Evolutionary conservation across 2,329 filamentous ascomycete genomes (phyloP).

Genomic region (Aspergillus unguis): DNA sequence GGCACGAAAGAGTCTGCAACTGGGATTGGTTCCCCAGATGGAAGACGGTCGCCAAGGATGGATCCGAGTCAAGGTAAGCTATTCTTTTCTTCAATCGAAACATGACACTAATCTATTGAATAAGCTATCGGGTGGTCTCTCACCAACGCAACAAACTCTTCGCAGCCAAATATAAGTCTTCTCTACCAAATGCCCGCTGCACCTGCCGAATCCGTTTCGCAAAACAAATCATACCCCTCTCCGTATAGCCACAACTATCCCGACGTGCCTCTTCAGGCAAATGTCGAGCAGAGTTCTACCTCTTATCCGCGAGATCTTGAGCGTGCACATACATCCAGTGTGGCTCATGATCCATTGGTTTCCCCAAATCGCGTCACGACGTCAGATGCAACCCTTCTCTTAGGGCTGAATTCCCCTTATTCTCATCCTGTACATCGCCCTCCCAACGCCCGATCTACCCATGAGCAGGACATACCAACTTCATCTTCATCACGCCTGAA

Average conservation of each 20-base stretch:
- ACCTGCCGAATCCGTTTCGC: constrained; percentile 22
- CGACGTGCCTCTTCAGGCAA: constrained; percentile 22
- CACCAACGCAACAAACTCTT: constrained; percentile 83
- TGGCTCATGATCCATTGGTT: constrained; percentile 30
- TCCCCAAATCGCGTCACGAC: constrained; percentile 41
- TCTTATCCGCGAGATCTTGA: constrained; percentile 34
- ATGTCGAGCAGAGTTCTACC: constrained; percentile 17
- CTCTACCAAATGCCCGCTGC: constrained; percentile 64
- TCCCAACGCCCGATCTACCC: constrained; percentile 23
- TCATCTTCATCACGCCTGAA: constrained; percentile 20
- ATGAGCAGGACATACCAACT: constrained; percentile 20
- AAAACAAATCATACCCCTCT: constrained; percentile 29
- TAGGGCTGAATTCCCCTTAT: constrained; percentile 50
- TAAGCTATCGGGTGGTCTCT: constrained; percentile 76
- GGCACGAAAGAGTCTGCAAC: constrained; percentile 17
- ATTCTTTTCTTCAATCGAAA: neutral
- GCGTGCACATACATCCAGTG: constrained; percentile 25
- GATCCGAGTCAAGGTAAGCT: constrained; percentile 51
- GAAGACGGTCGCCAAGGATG: constrained; percentile 45
- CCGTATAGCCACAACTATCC: constrained; percentile 32
- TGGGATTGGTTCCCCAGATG: constrained; percentile 26
- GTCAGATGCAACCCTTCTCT: constrained; percentile 40
- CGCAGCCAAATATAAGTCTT: constrained; percentile 76
- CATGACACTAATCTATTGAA: constrained; percentile 38
- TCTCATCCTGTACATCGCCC: constrained; percentile 19